Percentiles rank a stretch among this genome's conserved stretches.
phyloP scores from a whole-genome alignment of 352 stramenopile species.

The Phytophthora pisi region DNA sequence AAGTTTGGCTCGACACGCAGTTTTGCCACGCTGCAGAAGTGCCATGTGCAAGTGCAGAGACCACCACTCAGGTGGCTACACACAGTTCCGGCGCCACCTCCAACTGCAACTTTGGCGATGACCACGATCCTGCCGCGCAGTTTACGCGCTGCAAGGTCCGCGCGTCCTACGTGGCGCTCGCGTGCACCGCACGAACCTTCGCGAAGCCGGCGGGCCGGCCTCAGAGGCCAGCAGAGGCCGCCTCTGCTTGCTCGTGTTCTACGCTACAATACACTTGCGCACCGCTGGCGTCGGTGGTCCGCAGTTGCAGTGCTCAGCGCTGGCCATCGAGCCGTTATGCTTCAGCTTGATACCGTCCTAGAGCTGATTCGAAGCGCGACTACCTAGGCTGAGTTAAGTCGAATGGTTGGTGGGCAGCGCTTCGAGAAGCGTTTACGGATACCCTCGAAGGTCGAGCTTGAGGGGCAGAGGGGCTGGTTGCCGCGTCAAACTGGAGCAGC shows the following conservation, averaged over 20 bases:
- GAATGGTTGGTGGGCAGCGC: neutral
- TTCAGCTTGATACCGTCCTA: neutral
- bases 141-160: neutral
- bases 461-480: neutral
- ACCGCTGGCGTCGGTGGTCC: too few relatives aligned
- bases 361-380: neutral
- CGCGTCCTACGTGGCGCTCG: neutral
- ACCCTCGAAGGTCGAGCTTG: too few relatives aligned
- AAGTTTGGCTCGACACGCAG: conserved; percentile 28
- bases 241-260: too few relatives aligned
- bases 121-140: neutral
- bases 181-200: too few relatives aligned
- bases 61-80: conserved; percentile 1
- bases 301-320: too few relatives aligned
- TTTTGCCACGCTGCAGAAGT: conserved; percentile 3
- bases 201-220: too few relatives aligned
- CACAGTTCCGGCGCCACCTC: neutral
- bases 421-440: neutral
- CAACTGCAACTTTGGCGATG: conserved; percentile 2
- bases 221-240: too few relatives aligned
- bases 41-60: conserved; percentile 7
- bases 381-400: neutral
- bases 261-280: too few relatives aligned
- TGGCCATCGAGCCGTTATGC: neutral
- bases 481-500: neutral